Percentiles rank a stretch among this genome's conserved stretches.
phyloP scores from a whole-genome alignment of 495 filamentous ascomycete genomes.

The Glonium stellatum region DNA sequence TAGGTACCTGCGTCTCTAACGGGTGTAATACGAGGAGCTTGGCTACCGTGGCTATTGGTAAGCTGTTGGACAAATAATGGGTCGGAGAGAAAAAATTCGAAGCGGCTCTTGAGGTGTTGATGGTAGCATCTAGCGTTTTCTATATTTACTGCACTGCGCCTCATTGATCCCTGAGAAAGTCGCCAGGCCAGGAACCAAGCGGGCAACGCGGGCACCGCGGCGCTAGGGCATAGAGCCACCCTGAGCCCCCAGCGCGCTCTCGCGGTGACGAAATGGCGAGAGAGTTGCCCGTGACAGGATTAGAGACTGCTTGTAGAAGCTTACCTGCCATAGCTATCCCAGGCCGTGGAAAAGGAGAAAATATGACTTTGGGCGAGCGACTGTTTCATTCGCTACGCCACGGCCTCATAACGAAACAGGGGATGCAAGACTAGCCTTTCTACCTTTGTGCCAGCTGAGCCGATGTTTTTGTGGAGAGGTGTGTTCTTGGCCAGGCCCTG shows the following conservation, averaged over 20 bases:
- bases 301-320: neutral
- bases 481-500: slow-evolving; percentile 20
- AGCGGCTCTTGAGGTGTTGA: neutral
- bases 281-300: neutral
- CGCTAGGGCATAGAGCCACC: neutral
- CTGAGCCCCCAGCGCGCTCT: neutral
- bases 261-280: neutral
- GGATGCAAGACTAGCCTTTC: neutral
- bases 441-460: neutral
- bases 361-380: neutral
- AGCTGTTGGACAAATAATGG: neutral
- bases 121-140: neutral
- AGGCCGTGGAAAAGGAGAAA: neutral
- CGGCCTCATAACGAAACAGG: neutral
- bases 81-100: neutral
- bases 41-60: neutral
- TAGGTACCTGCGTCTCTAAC: neutral
- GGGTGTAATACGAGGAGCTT: neutral
- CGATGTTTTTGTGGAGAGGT: slow-evolving; percentile 1
- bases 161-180: slow-evolving; percentile 1
- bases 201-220: neutral
- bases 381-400: neutral
- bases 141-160: slow-evolving; percentile 6
- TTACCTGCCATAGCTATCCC: neutral
- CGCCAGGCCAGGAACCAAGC: neutral